phyloP scores from a whole-genome alignment of 202 grass and related monocot species.

The Carex sylvatica region DNA sequence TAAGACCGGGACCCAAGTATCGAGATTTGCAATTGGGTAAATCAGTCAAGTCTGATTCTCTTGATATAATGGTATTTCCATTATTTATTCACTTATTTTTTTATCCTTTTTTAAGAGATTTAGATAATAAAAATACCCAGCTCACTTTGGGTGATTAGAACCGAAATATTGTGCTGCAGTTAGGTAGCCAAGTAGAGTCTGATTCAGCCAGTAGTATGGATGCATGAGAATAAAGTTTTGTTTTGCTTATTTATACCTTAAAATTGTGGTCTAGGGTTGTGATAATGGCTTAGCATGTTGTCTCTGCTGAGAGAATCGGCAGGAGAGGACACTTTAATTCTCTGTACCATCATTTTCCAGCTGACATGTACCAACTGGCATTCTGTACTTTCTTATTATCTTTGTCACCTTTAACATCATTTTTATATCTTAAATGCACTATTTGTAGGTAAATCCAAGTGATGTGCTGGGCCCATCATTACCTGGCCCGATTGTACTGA shows the following conservation, averaged over 20 bases:
- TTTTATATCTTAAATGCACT: conserved; percentile 27
- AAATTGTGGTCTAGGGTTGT: neutral
- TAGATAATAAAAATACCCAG: neutral
- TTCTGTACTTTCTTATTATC: neutral
- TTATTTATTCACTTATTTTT: neutral
- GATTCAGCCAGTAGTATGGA: neutral
- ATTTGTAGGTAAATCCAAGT: conserved; percentile 70
- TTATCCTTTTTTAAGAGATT: neutral
- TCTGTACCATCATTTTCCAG: neutral
- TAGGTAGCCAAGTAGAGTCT: neutral
- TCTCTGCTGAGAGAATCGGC: neutral
- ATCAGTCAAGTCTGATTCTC: conserved; percentile 68
- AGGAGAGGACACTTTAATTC: neutral
- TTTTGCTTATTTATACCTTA: neutral
- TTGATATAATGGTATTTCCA: conserved; percentile 56
- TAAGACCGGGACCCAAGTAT: conserved; percentile 76
- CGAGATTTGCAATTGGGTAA: conserved; percentile 89
- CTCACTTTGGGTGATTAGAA: neutral
- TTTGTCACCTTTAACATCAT: conserved; percentile 21
- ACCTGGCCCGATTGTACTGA: conserved; percentile 67
- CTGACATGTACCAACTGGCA: neutral
- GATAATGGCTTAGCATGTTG: neutral
- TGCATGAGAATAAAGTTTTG: neutral
- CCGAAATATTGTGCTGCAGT: neutral
- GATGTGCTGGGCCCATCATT: conserved; percentile 75